phyloP scores from a whole-genome alignment of 495 filamentous ascomycete species.

The Aspergillus sclerotiicarbonarius region DNA sequence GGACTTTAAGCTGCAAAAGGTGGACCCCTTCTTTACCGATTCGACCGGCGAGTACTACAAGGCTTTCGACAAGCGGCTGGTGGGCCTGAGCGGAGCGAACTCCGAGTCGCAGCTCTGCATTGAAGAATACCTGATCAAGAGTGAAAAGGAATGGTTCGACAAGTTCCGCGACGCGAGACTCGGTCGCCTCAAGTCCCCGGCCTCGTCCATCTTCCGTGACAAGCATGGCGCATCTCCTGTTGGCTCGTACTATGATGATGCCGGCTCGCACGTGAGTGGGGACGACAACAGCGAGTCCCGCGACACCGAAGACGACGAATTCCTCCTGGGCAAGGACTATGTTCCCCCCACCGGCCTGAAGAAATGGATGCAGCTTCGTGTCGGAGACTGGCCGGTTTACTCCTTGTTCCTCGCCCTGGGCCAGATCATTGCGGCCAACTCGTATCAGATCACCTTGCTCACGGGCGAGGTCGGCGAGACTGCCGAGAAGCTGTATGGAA shows the following conservation, averaged over 20 bases:
- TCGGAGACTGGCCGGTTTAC: constrained; percentile 69
- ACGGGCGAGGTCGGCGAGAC: constrained; percentile 63
- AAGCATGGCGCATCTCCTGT: constrained; percentile 32
- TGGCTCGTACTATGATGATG: constrained; percentile 36
- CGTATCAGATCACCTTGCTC: constrained; percentile 68
- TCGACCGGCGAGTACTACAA: constrained; percentile 59
- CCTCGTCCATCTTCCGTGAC: constrained; percentile 37
- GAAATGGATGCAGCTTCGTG: constrained; percentile 47
- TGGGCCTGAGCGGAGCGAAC: constrained; percentile 52
- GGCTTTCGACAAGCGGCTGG: constrained; percentile 59
- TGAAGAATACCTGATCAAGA: constrained; percentile 63
- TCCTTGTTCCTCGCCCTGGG: constrained; percentile 62
- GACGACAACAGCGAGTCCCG: constrained; percentile 14
- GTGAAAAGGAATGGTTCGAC: constrained; percentile 68
- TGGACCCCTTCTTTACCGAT: constrained; percentile 70
- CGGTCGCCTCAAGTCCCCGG: constrained; percentile 42
- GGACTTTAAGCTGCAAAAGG: constrained; percentile 66
- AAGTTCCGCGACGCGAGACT: constrained; percentile 57
- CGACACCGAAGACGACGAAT: constrained; percentile 46
- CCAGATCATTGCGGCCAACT: constrained; percentile 69
- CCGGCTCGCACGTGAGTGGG: constrained; percentile 30
- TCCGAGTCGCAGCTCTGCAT: constrained; percentile 63
- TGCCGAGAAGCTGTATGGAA: constrained; percentile 63
- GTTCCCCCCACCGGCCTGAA: constrained; percentile 63
- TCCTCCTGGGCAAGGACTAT: constrained; percentile 62